A percentile compares a stretch with the other conserved stretches of the same genome.
Conservation (phyloP, 2,329 filamentous ascomycete species). For the Xenoacremonium recifei region DNA sequence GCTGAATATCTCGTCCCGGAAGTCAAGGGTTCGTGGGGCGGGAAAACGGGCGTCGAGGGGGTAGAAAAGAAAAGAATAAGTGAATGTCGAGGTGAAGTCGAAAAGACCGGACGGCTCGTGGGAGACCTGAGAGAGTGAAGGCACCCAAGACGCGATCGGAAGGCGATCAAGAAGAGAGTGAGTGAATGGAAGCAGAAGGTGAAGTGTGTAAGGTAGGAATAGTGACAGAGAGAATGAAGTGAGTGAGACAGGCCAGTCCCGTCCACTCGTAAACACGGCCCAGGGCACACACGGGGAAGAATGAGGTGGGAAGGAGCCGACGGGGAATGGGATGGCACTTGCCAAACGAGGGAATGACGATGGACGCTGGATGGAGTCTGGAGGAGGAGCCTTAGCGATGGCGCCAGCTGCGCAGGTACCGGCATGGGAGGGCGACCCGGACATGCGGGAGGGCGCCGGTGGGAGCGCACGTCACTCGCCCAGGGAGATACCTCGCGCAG, state of each 20-base stretch:
- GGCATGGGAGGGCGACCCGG: conserved; percentile 30
- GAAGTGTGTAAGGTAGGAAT: no score
- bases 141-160: conserved; percentile 5
- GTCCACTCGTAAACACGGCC: no score
- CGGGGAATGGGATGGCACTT: conserved; percentile 7
- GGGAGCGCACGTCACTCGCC: neutral
- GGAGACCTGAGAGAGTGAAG: conserved; percentile 5
- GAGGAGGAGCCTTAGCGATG: neutral
- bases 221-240: conserved; percentile 9
- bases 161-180: neutral
- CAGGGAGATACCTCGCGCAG: no score
- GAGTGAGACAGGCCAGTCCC: neutral
- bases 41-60: conserved; percentile 4
- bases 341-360: neutral
- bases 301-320: neutral
- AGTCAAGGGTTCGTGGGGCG: neutral
- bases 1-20: neutral
- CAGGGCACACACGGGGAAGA: conserved; percentile 1
- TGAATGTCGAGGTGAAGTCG: conserved; percentile 5
- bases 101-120: conserved; percentile 1
- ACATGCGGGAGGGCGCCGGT: conserved; percentile 42
- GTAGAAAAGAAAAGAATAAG: conserved; percentile 8
- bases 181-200: conserved; percentile 4
- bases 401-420: neutral
- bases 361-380: neutral